Evolutionary conservation across 768 basidiomycete genomes (phyloP), one percentile per base, ranked within the genome.

Genomic region (Multifurca ochricompacta): DNA sequence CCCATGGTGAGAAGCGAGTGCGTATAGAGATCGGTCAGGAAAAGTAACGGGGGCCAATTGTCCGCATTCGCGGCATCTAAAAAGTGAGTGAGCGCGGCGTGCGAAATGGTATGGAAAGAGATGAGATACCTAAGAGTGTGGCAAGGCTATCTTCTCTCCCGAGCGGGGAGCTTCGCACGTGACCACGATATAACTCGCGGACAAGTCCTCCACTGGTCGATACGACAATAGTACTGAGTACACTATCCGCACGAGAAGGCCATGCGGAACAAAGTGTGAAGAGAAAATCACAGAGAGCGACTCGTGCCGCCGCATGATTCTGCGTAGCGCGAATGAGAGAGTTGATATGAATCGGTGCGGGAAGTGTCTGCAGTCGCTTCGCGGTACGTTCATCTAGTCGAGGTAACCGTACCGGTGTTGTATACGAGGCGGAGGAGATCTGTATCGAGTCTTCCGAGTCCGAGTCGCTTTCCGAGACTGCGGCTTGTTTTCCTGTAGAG

Each of bases 1-100:
- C 90, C 90, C 78, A 98, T 89, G 0, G 92, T 92, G 30, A 91
- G 74, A 30, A 98, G 77, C 1, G 83, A 79, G 55, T 94, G 87
- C 2, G 82, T 77, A 68, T 96, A 95, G 10, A 96, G 67, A 47
- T 94, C 85, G 1, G 80, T 76, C 7, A 94, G 77, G 51, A 96
- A 77, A 7, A 97, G 71, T 1, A 98, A 68, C 2, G 87, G 74
- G n/a, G 83, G 76, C 81, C 88, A 92, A 9, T 72, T 67, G 0
- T 67, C 23, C 0, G 70, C 71, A 49, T 78, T 69, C 1, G 70
- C 64, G 0, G 75, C 67, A 55, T 83, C 83, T 77, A 51, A 14
- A n/a, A 50, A 13, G 34, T 45, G 45, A 25, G 44, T 49, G 18
- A 43, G 37, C 39, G 5, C n/a, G n/a, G n/a, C 35, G 14, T 16